A percentile compares a stretch with the other conserved stretches of the same genome.
These are phyloP conservation scores for Globisporangium heterothallicum DNA, from an alignment of 352 stramenopile genomes.

Conservation along the genomic window DNA sequence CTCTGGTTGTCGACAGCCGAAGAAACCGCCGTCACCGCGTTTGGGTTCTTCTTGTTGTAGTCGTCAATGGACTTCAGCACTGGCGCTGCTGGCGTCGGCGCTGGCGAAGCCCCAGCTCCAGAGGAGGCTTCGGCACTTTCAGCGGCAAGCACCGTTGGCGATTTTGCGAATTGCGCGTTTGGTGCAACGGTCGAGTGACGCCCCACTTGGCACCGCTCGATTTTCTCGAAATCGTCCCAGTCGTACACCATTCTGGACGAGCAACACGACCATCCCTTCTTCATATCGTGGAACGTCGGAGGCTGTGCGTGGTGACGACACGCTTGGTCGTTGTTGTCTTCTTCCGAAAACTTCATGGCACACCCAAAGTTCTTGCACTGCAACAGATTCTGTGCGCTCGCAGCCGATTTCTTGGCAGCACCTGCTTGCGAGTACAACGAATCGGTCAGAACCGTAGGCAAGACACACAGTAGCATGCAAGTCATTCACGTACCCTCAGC, in stretches of 20 bases:
- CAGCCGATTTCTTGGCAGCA: neutral
- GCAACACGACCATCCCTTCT: constrained; percentile 90
- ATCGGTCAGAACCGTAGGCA: too few species aligned
- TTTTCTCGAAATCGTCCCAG: constrained; percentile 94
- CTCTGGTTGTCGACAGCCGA: constrained; percentile 52
- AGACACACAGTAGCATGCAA: too few species aligned
- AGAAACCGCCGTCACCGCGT: constrained; percentile 83
- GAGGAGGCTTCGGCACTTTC: constrained; percentile 34
- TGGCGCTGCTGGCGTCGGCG: constrained; percentile 20
- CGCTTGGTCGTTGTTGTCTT: constrained; percentile 68
- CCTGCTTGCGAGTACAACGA: constrained; percentile 6
- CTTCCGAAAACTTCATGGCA: constrained; percentile 72
- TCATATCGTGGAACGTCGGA: constrained; percentile 87
- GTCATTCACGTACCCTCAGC: constrained; percentile 30
- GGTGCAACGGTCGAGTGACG: constrained; percentile 68
- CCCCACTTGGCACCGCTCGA: constrained; percentile 61
- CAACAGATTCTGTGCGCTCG: constrained; percentile 32
- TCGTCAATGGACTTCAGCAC: constrained; percentile 90
- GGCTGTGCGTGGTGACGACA: constrained; percentile 77
- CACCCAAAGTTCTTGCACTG: constrained; percentile 88
- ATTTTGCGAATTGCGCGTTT: constrained; percentile 70
- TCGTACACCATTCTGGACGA: constrained; percentile 91
- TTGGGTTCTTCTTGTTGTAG: constrained; percentile 89
- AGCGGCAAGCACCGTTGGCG: constrained; percentile 69
- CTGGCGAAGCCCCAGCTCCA: constrained; percentile 10